Evolutionary conservation across 2,329 filamentous ascomycete species (phyloP).

Genomic region (Hymenoscyphus fraxineus): DNA sequence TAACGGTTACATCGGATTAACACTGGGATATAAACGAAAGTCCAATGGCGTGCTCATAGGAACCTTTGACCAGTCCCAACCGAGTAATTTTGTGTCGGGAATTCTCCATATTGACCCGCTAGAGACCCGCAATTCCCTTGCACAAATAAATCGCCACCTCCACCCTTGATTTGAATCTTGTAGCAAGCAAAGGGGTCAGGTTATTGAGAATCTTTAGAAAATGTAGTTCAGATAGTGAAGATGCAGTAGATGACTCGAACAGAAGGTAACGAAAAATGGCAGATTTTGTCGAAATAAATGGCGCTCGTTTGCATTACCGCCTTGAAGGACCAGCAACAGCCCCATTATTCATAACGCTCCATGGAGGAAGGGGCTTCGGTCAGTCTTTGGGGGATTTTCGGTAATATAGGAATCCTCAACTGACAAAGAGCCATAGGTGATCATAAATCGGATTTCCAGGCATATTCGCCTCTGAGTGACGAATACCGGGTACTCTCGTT

Average conservation of each 20-base stretch:
- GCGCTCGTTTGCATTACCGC: conserved; percentile 35
- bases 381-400: background rate
- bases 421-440: conserved; percentile 25
- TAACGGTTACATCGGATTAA: background rate
- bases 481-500: conserved; percentile 36
- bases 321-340: conserved; percentile 32
- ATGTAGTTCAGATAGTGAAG: background rate
- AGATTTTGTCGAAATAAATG: conserved; percentile 35
- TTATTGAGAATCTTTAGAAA: background rate
- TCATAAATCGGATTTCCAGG: conserved; percentile 36
- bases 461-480: conserved; percentile 33
- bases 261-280: conserved; percentile 12
- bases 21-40: background rate
- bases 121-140: background rate
- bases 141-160: background rate
- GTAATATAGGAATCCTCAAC: background rate
- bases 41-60: conserved; percentile 8
- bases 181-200: background rate
- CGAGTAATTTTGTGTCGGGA: background rate
- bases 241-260: background rate
- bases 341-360: conserved; percentile 38
- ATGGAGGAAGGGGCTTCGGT: conserved; percentile 39
- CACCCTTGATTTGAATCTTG: background rate
- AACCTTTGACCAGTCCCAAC: background rate
- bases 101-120: background rate